These are phyloP conservation scores for Fraxinus floribunda DNA, from an alignment of 305 asterid species.

Conservation along the genomic window DNA sequence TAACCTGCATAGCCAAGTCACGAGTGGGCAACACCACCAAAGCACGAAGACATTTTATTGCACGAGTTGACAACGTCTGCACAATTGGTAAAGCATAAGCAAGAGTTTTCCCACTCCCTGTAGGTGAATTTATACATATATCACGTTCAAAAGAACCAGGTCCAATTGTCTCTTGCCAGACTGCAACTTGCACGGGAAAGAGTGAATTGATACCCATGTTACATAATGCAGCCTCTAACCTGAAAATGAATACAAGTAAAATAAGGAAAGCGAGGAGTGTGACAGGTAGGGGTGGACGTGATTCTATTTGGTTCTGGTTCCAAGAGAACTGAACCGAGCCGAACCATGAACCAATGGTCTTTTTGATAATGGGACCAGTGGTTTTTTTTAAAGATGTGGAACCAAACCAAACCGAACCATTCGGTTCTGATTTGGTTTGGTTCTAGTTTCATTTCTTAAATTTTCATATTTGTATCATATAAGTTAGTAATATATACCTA, in stretches of 20 bases:
- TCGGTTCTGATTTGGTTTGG: too few relatives aligned
- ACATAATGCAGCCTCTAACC: conserved; percentile 61
- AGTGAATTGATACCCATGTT: conserved; percentile 61
- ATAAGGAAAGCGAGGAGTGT: neutral
- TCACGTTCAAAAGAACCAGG: conserved; percentile 87
- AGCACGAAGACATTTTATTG: conserved; percentile 75
- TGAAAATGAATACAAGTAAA: conserved; percentile 20
- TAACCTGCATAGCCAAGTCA: conserved; percentile 89
- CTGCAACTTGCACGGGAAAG: conserved; percentile 79
- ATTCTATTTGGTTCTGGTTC: too few relatives aligned
- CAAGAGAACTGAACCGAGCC: too few relatives aligned
- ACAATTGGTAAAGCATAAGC: conserved; percentile 87
- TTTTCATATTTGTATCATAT: too few relatives aligned
- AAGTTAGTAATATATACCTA: too few relatives aligned
- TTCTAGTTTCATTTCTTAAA: too few relatives aligned
- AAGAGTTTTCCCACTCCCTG: conserved; percentile 92
- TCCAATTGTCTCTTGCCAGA: conserved; percentile 90
- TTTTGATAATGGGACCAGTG: too few relatives aligned
- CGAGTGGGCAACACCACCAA: conserved; percentile 91
- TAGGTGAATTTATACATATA: conserved; percentile 80
- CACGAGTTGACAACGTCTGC: conserved; percentile 66
- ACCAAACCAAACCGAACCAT: too few relatives aligned
- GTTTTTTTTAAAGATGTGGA: too few relatives aligned
- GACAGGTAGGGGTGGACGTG: neutral
- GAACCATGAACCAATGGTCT: too few relatives aligned